These are phyloP conservation scores for Fraxinus xanthoxyloides DNA, from an alignment of 305 asterid genomes.

Conservation along the genomic window DNA sequence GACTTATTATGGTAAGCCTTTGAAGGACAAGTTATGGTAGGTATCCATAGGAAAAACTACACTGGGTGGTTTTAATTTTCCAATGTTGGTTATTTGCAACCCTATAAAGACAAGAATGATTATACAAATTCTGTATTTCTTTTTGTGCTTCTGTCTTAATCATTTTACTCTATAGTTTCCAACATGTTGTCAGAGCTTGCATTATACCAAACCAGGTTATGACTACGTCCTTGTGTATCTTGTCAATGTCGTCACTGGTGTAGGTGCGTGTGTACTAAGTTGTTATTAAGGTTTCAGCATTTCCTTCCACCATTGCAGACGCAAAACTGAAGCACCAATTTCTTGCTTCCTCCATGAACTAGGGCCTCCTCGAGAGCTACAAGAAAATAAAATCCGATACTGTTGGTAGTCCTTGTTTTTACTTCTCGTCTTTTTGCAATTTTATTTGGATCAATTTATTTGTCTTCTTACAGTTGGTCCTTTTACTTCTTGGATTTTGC, in stretches of 20 bases:
- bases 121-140: neutral
- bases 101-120: neutral
- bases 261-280: neutral
- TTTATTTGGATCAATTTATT: neutral
- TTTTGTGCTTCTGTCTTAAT: neutral
- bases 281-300: neutral
- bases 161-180: neutral
- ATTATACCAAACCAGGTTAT: neutral
- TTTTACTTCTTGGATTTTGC: neutral
- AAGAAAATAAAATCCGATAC: neutral
- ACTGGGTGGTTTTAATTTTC: neutral
- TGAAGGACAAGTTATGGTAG: neutral
- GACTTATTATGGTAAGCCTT: neutral
- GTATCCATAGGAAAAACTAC: neutral
- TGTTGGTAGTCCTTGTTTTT: neutral
- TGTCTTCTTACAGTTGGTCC: neutral
- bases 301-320: neutral
- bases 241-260: neutral
- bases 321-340: neutral
- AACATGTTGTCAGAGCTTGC: neutral
- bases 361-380: neutral
- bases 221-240: neutral
- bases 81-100: neutral
- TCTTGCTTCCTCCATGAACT: neutral
- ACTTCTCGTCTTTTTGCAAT: neutral